Percentiles rank a stretch among this genome's conserved stretches.
Conservation (phyloP, 352 stramenopile species). For the Phytophthora gonapodyides region DNA sequence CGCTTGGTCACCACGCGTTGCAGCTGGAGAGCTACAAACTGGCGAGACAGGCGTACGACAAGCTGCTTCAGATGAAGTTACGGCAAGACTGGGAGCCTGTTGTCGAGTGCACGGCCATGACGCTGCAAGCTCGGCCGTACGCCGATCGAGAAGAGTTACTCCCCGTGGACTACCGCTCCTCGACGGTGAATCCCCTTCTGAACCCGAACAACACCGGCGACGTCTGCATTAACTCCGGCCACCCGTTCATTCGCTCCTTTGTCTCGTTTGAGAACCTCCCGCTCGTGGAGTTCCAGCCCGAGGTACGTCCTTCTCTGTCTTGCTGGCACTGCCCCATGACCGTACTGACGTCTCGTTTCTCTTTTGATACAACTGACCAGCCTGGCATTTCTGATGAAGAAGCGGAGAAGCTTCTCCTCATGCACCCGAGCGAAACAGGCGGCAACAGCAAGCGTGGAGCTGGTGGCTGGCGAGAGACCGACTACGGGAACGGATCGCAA, state of each 20-base stretch:
- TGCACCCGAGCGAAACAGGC: conserved; percentile 46
- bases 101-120: conserved; percentile 93
- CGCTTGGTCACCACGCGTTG: conserved; percentile 92
- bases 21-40: conserved; percentile 93
- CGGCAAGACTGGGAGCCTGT: conserved; percentile 82
- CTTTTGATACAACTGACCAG: conserved; percentile 29
- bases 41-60: conserved; percentile 93
- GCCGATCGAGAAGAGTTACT: conserved; percentile 93
- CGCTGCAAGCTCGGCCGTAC: conserved; percentile 92
- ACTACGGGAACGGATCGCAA: conserved; percentile 68
- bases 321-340: background rate
- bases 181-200: conserved; percentile 92
- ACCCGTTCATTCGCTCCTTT: conserved; percentile 95
- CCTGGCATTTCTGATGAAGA: conserved; percentile 79
- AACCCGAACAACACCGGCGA: conserved; percentile 89
- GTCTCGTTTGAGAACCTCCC: conserved; percentile 96
- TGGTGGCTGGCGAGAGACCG: conserved; percentile 61
- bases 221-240: conserved; percentile 92
- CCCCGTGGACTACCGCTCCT: conserved; percentile 96
- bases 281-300: conserved; percentile 94
- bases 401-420: conserved; percentile 82
- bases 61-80: conserved; percentile 90
- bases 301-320: conserved; percentile 33
- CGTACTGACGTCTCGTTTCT: conserved; percentile 1
- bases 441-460: conserved; percentile 24